Percentiles rank a stretch among this genome's conserved stretches.
Conservation (phyloP, 441 rosid genomes). For the Omphalea diandra region DNA sequence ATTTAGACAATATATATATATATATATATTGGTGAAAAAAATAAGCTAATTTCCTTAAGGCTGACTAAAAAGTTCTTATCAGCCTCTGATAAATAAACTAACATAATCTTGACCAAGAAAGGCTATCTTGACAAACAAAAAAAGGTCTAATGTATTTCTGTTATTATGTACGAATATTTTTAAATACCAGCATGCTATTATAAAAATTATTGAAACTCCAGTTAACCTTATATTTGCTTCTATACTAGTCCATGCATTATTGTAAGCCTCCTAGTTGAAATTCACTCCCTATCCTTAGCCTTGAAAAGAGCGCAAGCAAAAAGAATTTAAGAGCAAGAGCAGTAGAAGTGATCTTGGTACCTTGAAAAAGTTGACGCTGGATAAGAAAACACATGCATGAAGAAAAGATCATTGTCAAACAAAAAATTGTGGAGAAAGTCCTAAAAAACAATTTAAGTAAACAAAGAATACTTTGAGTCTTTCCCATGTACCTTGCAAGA, state of each 20-base stretch:
- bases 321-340: neutral
- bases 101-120: too few species aligned
- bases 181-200: neutral
- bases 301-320: neutral
- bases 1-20: too few species aligned
- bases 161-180: neutral
- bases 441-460: conserved; percentile 8
- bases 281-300: neutral
- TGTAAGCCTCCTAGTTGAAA: neutral
- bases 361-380: conserved; percentile 62
- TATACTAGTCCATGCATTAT: neutral
- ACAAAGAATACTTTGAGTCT: conserved; percentile 5
- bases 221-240: neutral
- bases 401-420: conserved; percentile 15
- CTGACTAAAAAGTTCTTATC: neutral
- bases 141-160: neutral
- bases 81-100: neutral
- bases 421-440: conserved; percentile 10
- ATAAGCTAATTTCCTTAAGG: neutral
- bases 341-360: conserved; percentile 32
- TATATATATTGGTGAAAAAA: neutral
- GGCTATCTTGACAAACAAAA: too few species aligned
- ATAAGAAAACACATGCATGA: conserved; percentile 31
- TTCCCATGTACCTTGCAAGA: conserved; percentile 45
- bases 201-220: neutral